phyloP scores from a whole-genome alignment of 2,329 filamentous ascomycete genomes.

The Phaeosphaeriaceae sp. region DNA sequence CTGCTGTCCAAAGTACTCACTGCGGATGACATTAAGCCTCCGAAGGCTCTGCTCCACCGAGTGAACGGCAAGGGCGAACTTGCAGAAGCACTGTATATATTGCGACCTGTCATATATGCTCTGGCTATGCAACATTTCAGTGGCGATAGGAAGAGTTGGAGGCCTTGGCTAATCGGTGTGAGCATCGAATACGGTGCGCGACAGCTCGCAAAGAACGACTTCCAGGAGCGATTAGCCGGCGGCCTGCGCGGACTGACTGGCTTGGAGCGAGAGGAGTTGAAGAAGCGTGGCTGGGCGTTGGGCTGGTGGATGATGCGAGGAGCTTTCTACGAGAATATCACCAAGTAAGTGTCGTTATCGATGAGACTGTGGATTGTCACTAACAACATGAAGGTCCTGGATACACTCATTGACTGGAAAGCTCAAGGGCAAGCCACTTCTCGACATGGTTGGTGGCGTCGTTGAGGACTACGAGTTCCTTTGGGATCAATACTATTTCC shows the following conservation, averaged over 20 bases:
- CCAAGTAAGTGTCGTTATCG: slow-evolving; percentile 58
- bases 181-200: slow-evolving; percentile 86
- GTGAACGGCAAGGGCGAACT: slow-evolving; percentile 76
- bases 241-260: slow-evolving; percentile 79
- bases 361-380: slow-evolving; percentile 1
- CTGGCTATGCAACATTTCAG: slow-evolving; percentile 77
- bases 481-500: slow-evolving; percentile 98
- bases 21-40: slow-evolving; percentile 95
- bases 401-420: slow-evolving; percentile 74
- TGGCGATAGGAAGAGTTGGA: slow-evolving; percentile 80
- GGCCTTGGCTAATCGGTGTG: slow-evolving; percentile 88
- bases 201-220: slow-evolving; percentile 76
- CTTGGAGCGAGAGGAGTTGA: slow-evolving; percentile 88
- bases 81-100: slow-evolving; percentile 89
- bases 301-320: slow-evolving; percentile 97
- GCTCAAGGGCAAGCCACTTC: slow-evolving; percentile 74
- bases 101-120: slow-evolving; percentile 87
- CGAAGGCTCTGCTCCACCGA: slow-evolving; percentile 82
- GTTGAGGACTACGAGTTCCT: slow-evolving; percentile 96
- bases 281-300: slow-evolving; percentile 85
- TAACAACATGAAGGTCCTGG: slow-evolving; percentile 56
- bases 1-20: slow-evolving; percentile 89
- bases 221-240: slow-evolving; percentile 68
- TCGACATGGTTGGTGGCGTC: slow-evolving; percentile 82
- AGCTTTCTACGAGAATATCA: slow-evolving; percentile 95